Evolutionary conservation across 116 monocot genomes (phyloP).

Genomic region (Posidonia oceanica): DNA sequence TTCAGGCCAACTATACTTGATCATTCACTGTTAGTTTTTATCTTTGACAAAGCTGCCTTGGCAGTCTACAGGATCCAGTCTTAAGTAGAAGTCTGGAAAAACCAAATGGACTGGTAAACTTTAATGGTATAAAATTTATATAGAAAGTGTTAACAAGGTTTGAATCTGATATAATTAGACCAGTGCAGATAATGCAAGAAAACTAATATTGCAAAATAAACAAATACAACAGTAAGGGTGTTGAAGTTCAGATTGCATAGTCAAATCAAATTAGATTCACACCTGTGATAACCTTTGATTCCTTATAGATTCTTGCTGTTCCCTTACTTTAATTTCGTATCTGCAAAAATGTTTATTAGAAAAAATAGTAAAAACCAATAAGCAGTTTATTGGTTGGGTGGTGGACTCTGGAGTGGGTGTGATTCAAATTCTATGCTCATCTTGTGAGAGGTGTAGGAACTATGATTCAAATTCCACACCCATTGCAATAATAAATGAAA

Average conservation of each 20-base stretch:
- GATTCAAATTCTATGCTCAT: no score
- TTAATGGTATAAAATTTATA: background rate
- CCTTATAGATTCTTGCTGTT: constrained; percentile 79
- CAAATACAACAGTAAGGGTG: background rate
- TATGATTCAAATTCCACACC: no score
- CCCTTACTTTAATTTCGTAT: constrained; percentile 88
- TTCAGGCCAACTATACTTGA: no score
- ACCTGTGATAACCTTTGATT: constrained; percentile 90
- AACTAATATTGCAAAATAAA: background rate
- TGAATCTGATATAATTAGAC: no score
- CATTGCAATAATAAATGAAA: no score
- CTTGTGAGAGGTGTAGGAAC: no score
- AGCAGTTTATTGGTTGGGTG: background rate
- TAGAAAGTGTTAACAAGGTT: no score
- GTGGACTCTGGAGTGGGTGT: no score
- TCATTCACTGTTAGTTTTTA: no score
- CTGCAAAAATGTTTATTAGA: constrained; percentile 21
- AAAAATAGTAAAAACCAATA: background rate
- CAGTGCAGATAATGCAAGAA: background rate
- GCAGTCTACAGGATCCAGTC: background rate
- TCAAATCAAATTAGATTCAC: background rate
- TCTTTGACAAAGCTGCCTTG: no score
- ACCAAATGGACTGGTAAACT: constrained; percentile 1
- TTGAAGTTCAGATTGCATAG: background rate
- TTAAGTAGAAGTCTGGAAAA: background rate